Conservation (phyloP, 2,329 filamentous ascomycete genomes). For the Trichoderma sp. region DNA sequence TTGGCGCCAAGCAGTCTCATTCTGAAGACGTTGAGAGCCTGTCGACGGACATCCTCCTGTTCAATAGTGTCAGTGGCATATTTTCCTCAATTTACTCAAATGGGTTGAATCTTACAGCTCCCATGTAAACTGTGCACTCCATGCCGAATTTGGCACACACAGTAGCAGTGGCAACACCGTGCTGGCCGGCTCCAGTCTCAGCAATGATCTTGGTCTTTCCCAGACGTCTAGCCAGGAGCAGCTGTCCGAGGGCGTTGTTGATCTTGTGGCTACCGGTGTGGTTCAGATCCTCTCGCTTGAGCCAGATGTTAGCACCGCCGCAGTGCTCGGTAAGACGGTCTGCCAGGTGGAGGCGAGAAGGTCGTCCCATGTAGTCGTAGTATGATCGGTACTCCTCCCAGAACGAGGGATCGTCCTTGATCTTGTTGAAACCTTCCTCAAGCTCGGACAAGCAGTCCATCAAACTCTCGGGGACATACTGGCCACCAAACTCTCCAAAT, state of each 20-base stretch:
- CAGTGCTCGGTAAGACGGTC: slow-evolving; percentile 84
- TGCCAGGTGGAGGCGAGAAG: slow-evolving; percentile 86
- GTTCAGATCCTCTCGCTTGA: slow-evolving; percentile 97
- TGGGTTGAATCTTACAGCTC: slow-evolving; percentile 54
- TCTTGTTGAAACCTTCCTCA: slow-evolving; percentile 85
- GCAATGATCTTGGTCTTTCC: slow-evolving; percentile 98
- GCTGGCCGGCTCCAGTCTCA: slow-evolving; percentile 95
- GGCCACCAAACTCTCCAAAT: slow-evolving; percentile 94
- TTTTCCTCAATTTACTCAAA: neutral
- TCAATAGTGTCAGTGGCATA: slow-evolving; percentile 25
- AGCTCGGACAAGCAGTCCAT: slow-evolving; percentile 95
- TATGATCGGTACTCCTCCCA: slow-evolving; percentile 97
- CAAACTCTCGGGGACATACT: slow-evolving; percentile 94
- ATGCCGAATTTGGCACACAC: slow-evolving; percentile 98
- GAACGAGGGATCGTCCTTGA: slow-evolving; percentile 83
- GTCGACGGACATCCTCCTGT: slow-evolving; percentile 85
- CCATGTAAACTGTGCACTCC: slow-evolving; percentile 98
- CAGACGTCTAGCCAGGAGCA: slow-evolving; percentile 78
- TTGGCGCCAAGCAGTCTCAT: slow-evolving; percentile 94
- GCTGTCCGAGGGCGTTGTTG: slow-evolving; percentile 95
- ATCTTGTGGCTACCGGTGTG: slow-evolving; percentile 99
- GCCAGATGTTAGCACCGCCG: slow-evolving; percentile 92
- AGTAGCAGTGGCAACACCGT: slow-evolving; percentile 95
- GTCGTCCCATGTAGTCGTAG: slow-evolving; percentile 96
- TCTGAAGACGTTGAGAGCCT: slow-evolving; percentile 96